Base-by-base conservation (phyloP, 2,329 filamentous ascomycete species). In the Ophiocordyceps camponoti-saundersi region DNA sequence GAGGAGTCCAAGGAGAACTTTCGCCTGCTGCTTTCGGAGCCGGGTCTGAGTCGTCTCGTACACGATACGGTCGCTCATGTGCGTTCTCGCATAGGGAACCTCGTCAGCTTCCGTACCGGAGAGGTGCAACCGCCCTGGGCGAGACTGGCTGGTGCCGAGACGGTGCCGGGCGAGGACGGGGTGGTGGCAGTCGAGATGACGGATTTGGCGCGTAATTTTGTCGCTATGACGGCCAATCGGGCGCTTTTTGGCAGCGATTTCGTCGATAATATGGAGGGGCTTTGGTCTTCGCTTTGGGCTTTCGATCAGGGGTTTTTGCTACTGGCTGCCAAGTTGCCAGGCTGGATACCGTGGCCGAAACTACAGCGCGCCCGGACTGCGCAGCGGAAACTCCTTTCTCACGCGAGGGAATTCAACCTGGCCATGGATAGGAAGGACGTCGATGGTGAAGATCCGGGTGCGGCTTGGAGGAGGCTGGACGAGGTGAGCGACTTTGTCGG, bases 221-320 rank as follows among this genome's bases (percentile, higher is more conserved):
- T 65, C 10, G 60, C 61, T 23, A 56, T 54, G 20, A 60, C 62
- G 2, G 58, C 62, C 10, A 65, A 57, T 13, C 51, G 55, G 3
- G 56, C 61, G 2, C 53, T 67, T 6, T 61, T 66, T 44, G 66
- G 66, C n/a, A 61, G 59, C 3, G 61, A 67, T 48, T 65, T 68
- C 53, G 57, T 65, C 42, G 58, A 65, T 26, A 64, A 67, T 50
- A 67, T 62, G 15, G 58, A 62, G 3, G 59, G 64, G 0, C 58
- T 66, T 20, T 65, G 62, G 56, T 51, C 60, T 32, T 52, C 59
- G 13, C 49, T 68, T 36, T 68, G 65, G 65, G 49, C 52, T 10
- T 63, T 65, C 40, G 62, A 67, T 46, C 53, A 60, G 2, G 58
- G 54, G 3, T 60, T 66, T 43, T 48, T 58, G 11, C 49, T 56